These are phyloP conservation scores for Colletotrichum camelliae DNA, from an alignment of 2,329 filamentous ascomycete genomes.

Conservation along the genomic window DNA sequence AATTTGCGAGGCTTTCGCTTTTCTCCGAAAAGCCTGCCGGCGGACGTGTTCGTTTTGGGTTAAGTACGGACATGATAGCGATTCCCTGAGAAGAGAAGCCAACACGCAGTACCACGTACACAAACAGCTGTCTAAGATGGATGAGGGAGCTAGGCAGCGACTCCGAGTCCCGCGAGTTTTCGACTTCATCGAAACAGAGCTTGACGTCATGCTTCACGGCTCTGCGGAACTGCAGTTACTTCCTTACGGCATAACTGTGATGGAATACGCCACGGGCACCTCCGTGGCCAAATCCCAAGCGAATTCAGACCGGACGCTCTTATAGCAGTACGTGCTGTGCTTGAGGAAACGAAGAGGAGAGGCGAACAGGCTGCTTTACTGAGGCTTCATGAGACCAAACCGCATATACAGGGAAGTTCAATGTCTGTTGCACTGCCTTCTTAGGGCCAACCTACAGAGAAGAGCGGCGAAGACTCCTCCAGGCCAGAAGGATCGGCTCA, in stretches of 20 bases:
- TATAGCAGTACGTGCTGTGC: not conserved
- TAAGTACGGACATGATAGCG: not conserved
- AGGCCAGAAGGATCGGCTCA: accelerated
- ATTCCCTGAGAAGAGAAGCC: not conserved
- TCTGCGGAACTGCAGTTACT: accelerated
- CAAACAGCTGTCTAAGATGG: not conserved
- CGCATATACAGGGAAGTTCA: not conserved
- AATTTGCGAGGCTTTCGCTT: not conserved
- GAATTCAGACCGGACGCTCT: not conserved
- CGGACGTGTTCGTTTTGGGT: not conserved
- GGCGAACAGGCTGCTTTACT: not conserved
- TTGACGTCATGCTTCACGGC: not conserved
- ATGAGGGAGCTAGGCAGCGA: not conserved
- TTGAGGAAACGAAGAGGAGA: not conserved
- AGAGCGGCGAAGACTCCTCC: not conserved
- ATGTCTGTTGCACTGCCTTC: no score
- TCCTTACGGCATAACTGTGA: not conserved
- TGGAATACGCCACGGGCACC: not conserved
- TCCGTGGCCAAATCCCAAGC: not conserved
- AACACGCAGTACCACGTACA: not conserved
- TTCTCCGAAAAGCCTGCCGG: not conserved
- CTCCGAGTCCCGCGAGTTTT: not conserved
- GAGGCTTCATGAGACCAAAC: accelerated
- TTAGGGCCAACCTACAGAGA: not conserved
- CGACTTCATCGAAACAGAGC: not conserved